phyloP scores from a whole-genome alignment of 164 flowering plant genomes.

The Houttuynia cordata region DNA sequence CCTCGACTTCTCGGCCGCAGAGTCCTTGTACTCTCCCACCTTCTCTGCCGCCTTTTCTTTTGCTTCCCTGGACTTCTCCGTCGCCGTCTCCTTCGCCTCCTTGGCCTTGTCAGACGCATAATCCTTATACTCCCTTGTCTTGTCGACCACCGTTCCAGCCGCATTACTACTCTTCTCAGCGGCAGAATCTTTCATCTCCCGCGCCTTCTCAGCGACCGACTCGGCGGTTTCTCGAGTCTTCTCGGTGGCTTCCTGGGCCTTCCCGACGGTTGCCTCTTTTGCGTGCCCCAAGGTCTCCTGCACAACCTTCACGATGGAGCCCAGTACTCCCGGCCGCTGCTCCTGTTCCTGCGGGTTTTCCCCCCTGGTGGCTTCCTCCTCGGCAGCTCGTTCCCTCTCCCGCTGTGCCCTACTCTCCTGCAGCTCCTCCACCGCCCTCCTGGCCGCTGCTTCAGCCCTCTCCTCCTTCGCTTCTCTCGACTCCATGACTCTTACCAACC shows the following conservation, averaged over 20 bases:
- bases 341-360: not conserved
- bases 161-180: conserved; percentile 21
- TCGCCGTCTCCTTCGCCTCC: conserved; percentile 14
- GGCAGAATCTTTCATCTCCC: too few relatives aligned
- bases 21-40: conserved; percentile 7
- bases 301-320: conserved; percentile 32
- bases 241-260: conserved; percentile 15
- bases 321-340: conserved; percentile 8
- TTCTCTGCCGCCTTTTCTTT: conserved; percentile 15
- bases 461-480: conserved; percentile 13
- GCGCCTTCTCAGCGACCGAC: conserved; percentile 10
- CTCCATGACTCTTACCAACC: conserved; percentile 3
- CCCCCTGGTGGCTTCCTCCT: not conserved
- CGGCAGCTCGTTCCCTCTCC: conserved; percentile 1
- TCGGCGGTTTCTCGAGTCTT: conserved; percentile 8
- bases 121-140: conserved; percentile 20
- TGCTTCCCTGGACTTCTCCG: conserved; percentile 15
- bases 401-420: conserved; percentile 1
- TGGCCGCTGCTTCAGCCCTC: conserved; percentile 12
- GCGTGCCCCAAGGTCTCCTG: conserved; percentile 40
- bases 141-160: conserved; percentile 11
- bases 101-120: conserved; percentile 18
- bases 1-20: conserved; percentile 6
- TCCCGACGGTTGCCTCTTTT: conserved; percentile 33
- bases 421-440: conserved; percentile 8